Conservation (phyloP, 495 filamentous ascomycete species). For the Evansstolkia leycettana region DNA sequence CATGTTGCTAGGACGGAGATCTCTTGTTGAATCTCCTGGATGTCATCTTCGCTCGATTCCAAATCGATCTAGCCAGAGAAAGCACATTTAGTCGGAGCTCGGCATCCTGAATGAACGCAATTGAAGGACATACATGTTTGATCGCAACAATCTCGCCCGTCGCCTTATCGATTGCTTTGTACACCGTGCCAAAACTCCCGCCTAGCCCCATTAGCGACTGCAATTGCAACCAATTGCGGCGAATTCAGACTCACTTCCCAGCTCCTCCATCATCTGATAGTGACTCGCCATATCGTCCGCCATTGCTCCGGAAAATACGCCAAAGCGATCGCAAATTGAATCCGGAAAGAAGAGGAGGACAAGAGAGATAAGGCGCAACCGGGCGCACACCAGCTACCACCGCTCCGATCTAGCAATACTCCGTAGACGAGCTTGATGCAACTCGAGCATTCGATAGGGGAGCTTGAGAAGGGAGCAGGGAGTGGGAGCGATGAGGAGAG, state of each 20-base stretch:
- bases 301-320: constrained; percentile 16
- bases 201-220: constrained; percentile 29
- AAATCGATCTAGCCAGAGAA: constrained; percentile 70
- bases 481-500: background rate
- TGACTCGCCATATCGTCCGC: constrained; percentile 58
- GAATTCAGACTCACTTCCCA: constrained; percentile 58
- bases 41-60: constrained; percentile 94
- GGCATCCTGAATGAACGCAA: too few species aligned
- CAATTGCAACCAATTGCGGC: constrained; percentile 8
- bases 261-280: constrained; percentile 85
- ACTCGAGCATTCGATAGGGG: too few species aligned
- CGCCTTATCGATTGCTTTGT: constrained; percentile 79
- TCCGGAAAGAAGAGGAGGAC: background rate
- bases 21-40: constrained; percentile 95
- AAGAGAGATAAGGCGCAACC: background rate
- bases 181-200: constrained; percentile 92
- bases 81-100: background rate
- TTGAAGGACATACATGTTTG: constrained; percentile 56
- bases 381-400: too few species aligned
- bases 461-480: too few species aligned
- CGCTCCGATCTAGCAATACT: too few species aligned
- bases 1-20: constrained; percentile 93
- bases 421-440: too few species aligned
- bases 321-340: too few species aligned
- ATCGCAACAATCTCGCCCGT: constrained; percentile 87